Evolutionary conservation across 108 stramenopile species (phyloP).

Genomic region (Mediolabrus comicus): DNA sequence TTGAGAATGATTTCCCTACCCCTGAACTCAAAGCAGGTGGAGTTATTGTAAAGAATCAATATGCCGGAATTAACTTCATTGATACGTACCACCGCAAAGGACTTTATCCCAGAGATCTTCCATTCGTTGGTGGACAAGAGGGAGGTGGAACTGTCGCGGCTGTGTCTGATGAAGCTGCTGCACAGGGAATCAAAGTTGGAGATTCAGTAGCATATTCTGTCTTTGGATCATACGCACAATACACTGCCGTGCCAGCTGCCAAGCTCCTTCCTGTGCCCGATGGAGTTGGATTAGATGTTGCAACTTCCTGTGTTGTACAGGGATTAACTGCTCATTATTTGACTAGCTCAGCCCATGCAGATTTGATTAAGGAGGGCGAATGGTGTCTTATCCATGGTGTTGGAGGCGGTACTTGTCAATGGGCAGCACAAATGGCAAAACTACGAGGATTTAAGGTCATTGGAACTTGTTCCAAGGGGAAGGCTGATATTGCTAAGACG

Average conservation of each 20-base stretch:
- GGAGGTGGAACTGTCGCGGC: constrained; percentile 66
- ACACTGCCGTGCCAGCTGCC: constrained; percentile 49
- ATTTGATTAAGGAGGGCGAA: constrained; percentile 49
- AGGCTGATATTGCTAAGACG: constrained; percentile 38
- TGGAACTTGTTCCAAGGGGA: constrained; percentile 56
- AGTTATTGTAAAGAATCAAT: constrained; percentile 71
- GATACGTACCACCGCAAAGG: constrained; percentile 80
- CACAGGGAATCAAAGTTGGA: constrained; percentile 44
- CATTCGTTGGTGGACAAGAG: constrained; percentile 74
- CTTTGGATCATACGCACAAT: constrained; percentile 61
- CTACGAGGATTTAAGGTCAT: constrained; percentile 60
- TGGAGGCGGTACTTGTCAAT: constrained; percentile 69
- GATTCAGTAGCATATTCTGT: constrained; percentile 58
- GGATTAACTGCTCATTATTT: constrained; percentile 71
- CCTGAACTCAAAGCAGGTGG: constrained; percentile 48
- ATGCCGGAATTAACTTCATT: constrained; percentile 78
- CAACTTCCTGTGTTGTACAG: constrained; percentile 54
- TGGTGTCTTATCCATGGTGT: constrained; percentile 65
- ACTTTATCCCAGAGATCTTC: constrained; percentile 61
- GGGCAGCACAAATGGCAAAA: constrained; percentile 69
- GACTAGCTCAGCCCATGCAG: constrained; percentile 42
- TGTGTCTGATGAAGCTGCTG: constrained; percentile 43
- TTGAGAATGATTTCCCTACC: constrained; percentile 54
- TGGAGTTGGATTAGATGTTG: constrained; percentile 50
- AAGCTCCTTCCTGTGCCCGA: constrained; percentile 63